Percentiles rank a stretch among this genome's conserved stretches.
Evolutionary conservation across 2,329 filamentous ascomycete genomes (phyloP).

Genomic region (Colletotrichum lentis): DNA sequence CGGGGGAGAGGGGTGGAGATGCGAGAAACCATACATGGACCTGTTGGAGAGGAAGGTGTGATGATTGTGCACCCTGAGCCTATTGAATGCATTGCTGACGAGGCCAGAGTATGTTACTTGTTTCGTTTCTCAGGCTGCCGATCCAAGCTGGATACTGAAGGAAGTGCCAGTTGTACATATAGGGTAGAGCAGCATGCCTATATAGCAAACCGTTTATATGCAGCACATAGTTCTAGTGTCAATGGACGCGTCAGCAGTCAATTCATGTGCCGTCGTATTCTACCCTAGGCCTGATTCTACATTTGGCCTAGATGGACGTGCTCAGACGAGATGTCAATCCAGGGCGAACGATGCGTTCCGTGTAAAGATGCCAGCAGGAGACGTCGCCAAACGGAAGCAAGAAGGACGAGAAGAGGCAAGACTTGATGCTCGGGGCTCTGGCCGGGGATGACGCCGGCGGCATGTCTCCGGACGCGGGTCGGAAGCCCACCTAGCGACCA

Average conservation of each 20-base stretch:
- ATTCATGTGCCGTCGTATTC: neutral
- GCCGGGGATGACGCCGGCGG: neutral
- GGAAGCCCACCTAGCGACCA: neutral
- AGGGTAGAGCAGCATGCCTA: constrained; percentile 34
- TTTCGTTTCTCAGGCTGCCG: constrained; percentile 6
- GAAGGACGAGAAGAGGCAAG: neutral
- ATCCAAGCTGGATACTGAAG: constrained; percentile 4
- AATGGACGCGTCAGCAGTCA: neutral
- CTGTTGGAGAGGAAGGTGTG: neutral
- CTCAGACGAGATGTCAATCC: neutral
- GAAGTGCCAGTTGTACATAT: constrained; percentile 29
- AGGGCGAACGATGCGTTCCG: neutral
- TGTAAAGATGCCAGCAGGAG: neutral
- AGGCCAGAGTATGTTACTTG: constrained; percentile 9
- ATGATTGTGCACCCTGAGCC: neutral
- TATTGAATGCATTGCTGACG: neutral
- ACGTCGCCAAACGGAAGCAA: neutral
- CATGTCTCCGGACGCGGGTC: neutral
- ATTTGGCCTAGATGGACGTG: too few species aligned
- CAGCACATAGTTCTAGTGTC: neutral
- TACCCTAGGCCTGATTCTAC: too few species aligned
- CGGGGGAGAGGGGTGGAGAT: too few species aligned
- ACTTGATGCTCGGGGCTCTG: neutral
- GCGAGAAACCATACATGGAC: neutral
- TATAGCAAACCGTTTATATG: constrained; percentile 12